Conservation (phyloP, 2,329 filamentous ascomycete species). For the Truncatella angustata region DNA sequence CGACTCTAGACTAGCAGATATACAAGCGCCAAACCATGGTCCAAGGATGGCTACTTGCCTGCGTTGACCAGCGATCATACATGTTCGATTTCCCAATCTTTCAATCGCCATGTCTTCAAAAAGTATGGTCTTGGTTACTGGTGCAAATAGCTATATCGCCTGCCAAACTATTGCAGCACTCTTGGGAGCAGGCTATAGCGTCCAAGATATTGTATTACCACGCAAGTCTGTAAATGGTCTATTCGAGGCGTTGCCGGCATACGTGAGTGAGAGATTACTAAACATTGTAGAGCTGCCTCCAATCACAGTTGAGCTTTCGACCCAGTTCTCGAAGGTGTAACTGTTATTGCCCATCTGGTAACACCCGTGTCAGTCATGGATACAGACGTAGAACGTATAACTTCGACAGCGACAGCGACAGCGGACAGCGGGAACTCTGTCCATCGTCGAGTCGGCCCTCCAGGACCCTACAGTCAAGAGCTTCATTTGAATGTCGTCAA, state of each 20-base stretch:
- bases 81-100: neutral
- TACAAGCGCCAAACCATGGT: no score
- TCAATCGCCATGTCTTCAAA: neutral
- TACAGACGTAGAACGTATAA: neutral
- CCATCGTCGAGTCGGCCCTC: neutral
- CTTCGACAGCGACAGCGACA: no score
- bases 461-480: neutral
- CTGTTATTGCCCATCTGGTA: neutral
- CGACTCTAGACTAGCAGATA: no score
- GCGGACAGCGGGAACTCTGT: neutral
- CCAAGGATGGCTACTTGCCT: no score
- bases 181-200: neutral
- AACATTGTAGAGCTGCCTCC: neutral
- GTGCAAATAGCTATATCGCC: neutral
- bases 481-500: neutral
- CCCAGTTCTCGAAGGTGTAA: neutral
- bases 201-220: neutral
- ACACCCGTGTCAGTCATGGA: neutral
- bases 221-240: neutral
- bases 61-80: neutral
- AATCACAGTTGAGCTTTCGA: neutral
- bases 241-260: neutral
- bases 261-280: neutral
- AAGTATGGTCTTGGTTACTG: conserved; percentile 1
- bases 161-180: neutral